Evolutionary conservation across 2,329 filamentous ascomycete genomes (phyloP), one percentile per base, ranked within the genome.

Genomic region (Escovopsis sp.): DNA sequence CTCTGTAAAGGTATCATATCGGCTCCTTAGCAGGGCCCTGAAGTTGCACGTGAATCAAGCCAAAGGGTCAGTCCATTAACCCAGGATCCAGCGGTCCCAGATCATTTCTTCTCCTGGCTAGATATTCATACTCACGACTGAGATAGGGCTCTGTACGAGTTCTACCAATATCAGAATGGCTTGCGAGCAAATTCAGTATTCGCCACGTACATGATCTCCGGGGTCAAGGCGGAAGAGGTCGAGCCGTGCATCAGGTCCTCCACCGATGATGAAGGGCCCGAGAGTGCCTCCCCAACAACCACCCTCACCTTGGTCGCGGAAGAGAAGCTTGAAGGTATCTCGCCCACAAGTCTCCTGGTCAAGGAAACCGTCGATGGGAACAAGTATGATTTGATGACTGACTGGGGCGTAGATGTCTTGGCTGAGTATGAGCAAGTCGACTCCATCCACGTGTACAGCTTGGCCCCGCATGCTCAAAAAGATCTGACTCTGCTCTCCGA

Each of bases 181-280:
- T 13, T 93, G 76, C 61, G 84, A 46, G 71, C 82, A 0, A 73
- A 76, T 16, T 80, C 77, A 24, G 68, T 95, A n/a, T 76, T 93
- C 63, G 91, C 89, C 36, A 95, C 87, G n/a, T 98, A 95, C 61
- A 67, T 95, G 39, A 57, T 98, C 37, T 82, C 79, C 39, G 91
- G 89, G 33, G 73, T 67, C 16, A 81, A 75, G 53, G 68, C 61
- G 41, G 53, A 54, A 6, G 74, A 30, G 27, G 11, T 30, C 27
- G 27, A 30, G 27, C 11, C 27, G 11, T 30, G 5, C 27, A 30
- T 30, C 27, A 30, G 27, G 27, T 30, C 27, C 27, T 30, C 27
- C 27, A 9, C 27, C 5, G 8, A 9, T 7, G 27, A 30, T 7
- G 27, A 30, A 11, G 27, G 5, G 5, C 3, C 27, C 27, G 27